Percentiles rank a stretch among this genome's conserved stretches.
phyloP scores from a whole-genome alignment of 345 rosid genomes.

The Eucalyptus pauciflora region DNA sequence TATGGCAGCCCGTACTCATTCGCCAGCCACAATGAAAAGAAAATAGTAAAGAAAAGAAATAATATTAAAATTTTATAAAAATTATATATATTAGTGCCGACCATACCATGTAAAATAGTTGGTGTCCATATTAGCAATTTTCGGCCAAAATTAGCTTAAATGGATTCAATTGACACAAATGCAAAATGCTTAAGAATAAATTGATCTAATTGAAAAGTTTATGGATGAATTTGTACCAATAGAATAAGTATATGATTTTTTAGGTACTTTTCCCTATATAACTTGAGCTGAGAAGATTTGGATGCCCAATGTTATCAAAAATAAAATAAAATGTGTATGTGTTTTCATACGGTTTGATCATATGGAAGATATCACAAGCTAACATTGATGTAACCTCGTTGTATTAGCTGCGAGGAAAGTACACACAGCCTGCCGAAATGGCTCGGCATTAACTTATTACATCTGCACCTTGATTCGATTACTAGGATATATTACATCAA shows the following conservation, averaged over 20 bases:
- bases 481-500: not conserved
- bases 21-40: not conserved
- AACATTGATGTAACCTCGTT: no score
- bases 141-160: not conserved
- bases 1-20: no score
- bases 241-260: no score
- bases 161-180: not conserved
- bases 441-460: not conserved
- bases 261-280: no score
- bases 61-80: no score
- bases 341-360: not conserved
- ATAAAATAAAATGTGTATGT: not conserved
- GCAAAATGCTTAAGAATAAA: not conserved
- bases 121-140: rapidly evolving
- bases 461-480: not conserved
- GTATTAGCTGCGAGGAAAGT: not conserved
- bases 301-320: no score
- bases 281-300: no score
- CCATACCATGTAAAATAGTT: no score
- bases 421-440: not conserved
- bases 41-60: not conserved
- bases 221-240: no score
- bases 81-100: rapidly evolving
- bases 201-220: no score
- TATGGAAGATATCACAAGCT: not conserved